phyloP scores from a whole-genome alignment of 106 monocot genomes.

The Ottelia alismoides region DNA sequence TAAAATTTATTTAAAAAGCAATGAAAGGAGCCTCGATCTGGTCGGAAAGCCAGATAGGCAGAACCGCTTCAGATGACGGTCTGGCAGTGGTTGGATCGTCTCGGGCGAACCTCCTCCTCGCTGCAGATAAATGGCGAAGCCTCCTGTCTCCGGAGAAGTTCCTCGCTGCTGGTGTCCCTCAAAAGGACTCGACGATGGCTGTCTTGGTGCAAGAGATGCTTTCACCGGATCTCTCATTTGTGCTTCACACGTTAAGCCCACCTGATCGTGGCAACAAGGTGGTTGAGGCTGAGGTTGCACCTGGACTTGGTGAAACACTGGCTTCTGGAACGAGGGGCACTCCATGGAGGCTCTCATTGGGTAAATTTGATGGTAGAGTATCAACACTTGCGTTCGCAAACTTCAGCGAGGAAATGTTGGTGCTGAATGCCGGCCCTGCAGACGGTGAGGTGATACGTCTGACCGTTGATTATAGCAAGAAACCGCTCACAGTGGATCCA shows the following conservation, averaged over 20 bases:
- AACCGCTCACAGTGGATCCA: conserved; percentile 54
- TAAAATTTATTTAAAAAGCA: too few relatives aligned
- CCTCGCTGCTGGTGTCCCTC: conserved; percentile 64
- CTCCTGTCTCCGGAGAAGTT: too few relatives aligned
- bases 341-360: conserved; percentile 67
- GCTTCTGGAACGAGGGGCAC: conserved; percentile 89
- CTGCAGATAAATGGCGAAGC: too few relatives aligned
- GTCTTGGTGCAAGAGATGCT: conserved; percentile 88
- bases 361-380: conserved; percentile 66
- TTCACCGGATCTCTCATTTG: conserved; percentile 69
- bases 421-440: conserved; percentile 39
- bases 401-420: conserved; percentile 83
- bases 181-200: conserved; percentile 69
- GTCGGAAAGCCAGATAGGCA: too few relatives aligned
- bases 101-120: too few relatives aligned
- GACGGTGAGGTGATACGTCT: conserved; percentile 57
- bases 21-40: too few relatives aligned
- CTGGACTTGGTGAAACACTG: conserved; percentile 88
- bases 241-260: conserved; percentile 82
- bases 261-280: conserved; percentile 36
- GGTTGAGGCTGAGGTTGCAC: conserved; percentile 72
- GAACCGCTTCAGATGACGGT: too few relatives aligned
- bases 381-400: conserved; percentile 76
- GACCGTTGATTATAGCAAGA: conserved; percentile 86
- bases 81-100: too few relatives aligned